Percentiles rank a stretch among this genome's conserved stretches.
Evolutionary conservation across 2,329 filamentous ascomycete genomes (phyloP).

Genomic region (Penicillium frequentans): DNA sequence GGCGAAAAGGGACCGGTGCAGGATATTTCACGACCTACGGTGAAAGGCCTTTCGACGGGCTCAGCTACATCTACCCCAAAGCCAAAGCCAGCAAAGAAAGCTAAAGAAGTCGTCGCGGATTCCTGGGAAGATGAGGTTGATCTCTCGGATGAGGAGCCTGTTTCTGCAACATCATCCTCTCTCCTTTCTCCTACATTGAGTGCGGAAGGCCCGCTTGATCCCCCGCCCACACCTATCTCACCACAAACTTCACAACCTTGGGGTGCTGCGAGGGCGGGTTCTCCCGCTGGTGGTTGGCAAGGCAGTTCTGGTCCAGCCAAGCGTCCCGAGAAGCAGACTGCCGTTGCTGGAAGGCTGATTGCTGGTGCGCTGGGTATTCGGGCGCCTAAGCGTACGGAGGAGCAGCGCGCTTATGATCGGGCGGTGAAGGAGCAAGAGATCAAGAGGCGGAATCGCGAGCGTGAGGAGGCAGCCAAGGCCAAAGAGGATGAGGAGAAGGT

Average conservation of each 20-base stretch:
- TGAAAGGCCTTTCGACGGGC: slow-evolving; percentile 4
- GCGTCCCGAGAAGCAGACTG: slow-evolving; percentile 88
- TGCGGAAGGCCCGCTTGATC: slow-evolving; percentile 47
- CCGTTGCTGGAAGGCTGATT: slow-evolving; percentile 86
- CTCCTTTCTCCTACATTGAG: slow-evolving; percentile 27
- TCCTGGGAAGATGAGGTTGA: slow-evolving; percentile 75
- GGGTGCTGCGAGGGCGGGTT: slow-evolving; percentile 2
- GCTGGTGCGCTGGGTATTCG: slow-evolving; percentile 81
- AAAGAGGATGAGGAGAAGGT: slow-evolving; percentile 68
- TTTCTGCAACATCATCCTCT: slow-evolving; percentile 24
- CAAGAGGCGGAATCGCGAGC: slow-evolving; percentile 71
- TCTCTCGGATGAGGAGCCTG: slow-evolving; percentile 40
- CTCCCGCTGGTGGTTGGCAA: slow-evolving; percentile 17
- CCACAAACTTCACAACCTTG: slow-evolving; percentile 41
- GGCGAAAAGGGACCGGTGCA: slow-evolving; percentile 29
- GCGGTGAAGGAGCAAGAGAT: slow-evolving; percentile 82
- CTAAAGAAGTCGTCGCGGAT: slow-evolving; percentile 56
- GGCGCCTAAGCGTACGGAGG: slow-evolving; percentile 78
- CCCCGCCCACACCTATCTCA: slow-evolving; percentile 67
- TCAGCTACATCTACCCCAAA: slow-evolving; percentile 5
- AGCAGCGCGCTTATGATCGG: slow-evolving; percentile 83
- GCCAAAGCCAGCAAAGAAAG: slow-evolving; percentile 21
- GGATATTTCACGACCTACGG: slow-evolving; percentile 26
- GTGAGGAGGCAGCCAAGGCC: slow-evolving; percentile 62
- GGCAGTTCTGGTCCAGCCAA: slow-evolving; percentile 17